Evolutionary conservation across 805 yeast genomes (phyloP), one percentile per base, ranked within the genome.

Genomic region (Ogataea glucozyma): DNA sequence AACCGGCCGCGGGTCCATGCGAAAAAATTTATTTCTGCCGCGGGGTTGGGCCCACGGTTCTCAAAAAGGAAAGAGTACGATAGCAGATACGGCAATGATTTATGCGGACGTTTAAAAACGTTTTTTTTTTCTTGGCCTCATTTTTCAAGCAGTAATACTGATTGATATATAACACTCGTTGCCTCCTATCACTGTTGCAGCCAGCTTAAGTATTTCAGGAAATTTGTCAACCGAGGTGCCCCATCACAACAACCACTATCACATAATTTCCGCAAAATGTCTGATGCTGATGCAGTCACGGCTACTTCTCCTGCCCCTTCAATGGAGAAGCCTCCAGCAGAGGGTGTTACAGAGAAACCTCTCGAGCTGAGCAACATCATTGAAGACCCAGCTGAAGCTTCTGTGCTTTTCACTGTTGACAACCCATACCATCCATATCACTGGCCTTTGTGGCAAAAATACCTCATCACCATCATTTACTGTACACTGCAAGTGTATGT

Each of bases 361-460:
- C 41, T 60, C 12, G 52, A 53, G 18, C 46, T 60, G n/a, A 47
- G 43, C 19, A 56, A 50, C 38, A 43, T 61, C 8, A 45, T 54
- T 6, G 56, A 53, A 23, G 53, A 61, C 31, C 64, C 64, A 13
- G 47, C 54, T 4, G 66, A 60, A 40, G 56, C 64, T 9, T 45
- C 57, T n/a, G 54, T 60, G 4, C 48, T 59, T 16, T 57, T 52
- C 38, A 40, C 60, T 7, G 27, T 51, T 13, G 60, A 53, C 22
- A 64, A 63, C 39, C 61, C 60, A 30, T 53, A 56, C 46, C 69
- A 64, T 42, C 69, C 69, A 17, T 52, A 31, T 40, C 60, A 63
- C 46, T 64, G 69, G 69, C 40, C 53, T 10, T 13, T 40, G 6
- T 49, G 51, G 41, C 20, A 42, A 19, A 64, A 60, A 42, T 62